phyloP scores from a whole-genome alignment of 768 basidiomycete species.

The Gymnopilus dilepis region DNA sequence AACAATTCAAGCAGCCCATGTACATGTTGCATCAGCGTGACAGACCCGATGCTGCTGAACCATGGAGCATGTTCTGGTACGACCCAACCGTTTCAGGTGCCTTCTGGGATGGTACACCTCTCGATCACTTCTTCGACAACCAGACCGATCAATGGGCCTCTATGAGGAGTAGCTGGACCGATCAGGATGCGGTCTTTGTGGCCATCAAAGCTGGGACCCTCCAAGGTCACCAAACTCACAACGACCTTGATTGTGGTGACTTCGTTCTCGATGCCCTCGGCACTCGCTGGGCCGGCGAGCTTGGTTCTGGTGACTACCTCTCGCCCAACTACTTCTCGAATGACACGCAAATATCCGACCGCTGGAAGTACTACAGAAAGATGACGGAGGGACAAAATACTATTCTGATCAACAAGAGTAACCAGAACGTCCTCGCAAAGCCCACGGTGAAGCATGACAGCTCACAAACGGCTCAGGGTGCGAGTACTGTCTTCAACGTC shows the following conservation, averaged over 20 bases:
- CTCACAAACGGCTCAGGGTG: conserved; percentile 72
- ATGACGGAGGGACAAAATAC: conserved; percentile 98
- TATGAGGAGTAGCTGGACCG: conserved; percentile 94
- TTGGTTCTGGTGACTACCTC: conserved; percentile 86
- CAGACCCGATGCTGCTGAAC: conserved; percentile 79
- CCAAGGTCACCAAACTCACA: conserved; percentile 90
- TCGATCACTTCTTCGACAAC: conserved; percentile 86
- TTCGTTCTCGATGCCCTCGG: conserved; percentile 96
- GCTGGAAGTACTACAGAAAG: conserved; percentile 97
- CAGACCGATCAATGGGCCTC: conserved; percentile 82
- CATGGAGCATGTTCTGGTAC: conserved; percentile 94
- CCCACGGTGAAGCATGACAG: conserved; percentile 61
- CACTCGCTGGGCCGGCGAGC: conserved; percentile 92
- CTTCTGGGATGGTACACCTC: conserved; percentile 85
- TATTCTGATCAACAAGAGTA: conserved; percentile 71
- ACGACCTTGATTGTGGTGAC: conserved; percentile 93
- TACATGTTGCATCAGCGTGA: conserved; percentile 94
- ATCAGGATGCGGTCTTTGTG: conserved; percentile 79
- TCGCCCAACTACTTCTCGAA: conserved; percentile 77
- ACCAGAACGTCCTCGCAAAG: conserved; percentile 79
- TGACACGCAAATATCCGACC: conserved; percentile 67
- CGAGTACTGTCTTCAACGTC: conserved; percentile 77
- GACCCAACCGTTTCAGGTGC: conserved; percentile 82
- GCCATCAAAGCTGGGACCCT: conserved; percentile 88
- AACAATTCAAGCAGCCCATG: conserved; percentile 68